Base-by-base conservation (phyloP, 192 early-diverging fungal species). In the Backusella liffmaniae region DNA sequence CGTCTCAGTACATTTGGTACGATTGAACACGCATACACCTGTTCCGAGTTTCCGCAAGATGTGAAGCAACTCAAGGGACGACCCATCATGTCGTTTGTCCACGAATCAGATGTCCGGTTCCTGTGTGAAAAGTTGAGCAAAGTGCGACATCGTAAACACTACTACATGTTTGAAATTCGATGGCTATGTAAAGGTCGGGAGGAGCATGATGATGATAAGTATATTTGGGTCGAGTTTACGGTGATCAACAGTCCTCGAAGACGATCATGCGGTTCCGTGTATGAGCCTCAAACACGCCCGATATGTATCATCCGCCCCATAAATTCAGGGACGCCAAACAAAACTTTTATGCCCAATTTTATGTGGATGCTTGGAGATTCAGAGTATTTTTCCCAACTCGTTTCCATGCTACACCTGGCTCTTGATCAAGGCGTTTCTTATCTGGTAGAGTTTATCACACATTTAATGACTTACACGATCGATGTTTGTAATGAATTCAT, bases 61-160 rank as follows among this genome's bases (percentile, higher is more conserved):
- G 13, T 44, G 9, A 10, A 29, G 12, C 26, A 67, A 8, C 59
- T 77, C 15, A 69, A 71, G 15, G 76, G 76, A 23, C 69, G 53
- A 21, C 70, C 76, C 15, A 77, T 77, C 39, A 77, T 77, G 76
- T 70, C 76, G 6, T 77, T 72, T 72, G 56, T 77, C 41, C 76
- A 77, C 65, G 56, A 70, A 21, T 70, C 67, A 42, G 76, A 77
- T 49, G 76, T 77, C 3, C 59, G 53, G 13, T 9, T 53, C 29
- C 26, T 77, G 0, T 77, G 76, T 29, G 72, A 66, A 9, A 37
- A 65, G 5, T 18, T 73, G 16, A 29, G 72, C n/a, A 56, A 73
- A 2, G 37, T 41, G 3, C 51, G 53, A 7, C 56, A 62, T 26
- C 72, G 56, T 26, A 34, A 44, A 29, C 56, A 12, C 10, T 44